phyloP scores from a whole-genome alignment of 225 moss, liverwort and hornwort genomes.

The Marchantia polymorpha region DNA sequence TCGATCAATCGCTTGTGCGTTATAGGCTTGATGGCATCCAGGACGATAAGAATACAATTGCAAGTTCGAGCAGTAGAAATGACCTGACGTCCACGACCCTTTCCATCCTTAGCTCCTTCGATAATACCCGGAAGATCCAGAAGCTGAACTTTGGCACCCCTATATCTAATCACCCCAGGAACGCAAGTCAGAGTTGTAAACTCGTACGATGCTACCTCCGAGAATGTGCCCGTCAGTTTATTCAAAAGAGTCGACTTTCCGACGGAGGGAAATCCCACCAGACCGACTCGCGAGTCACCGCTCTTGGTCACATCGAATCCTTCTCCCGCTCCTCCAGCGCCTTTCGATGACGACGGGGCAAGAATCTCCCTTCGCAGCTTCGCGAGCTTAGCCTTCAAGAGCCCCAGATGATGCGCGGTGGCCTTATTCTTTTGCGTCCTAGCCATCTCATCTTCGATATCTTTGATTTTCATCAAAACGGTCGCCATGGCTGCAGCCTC shows the following conservation, averaged over 20 bases:
- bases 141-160: slow-evolving; percentile 85
- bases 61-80: slow-evolving; percentile 93
- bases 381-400: slow-evolving; percentile 88
- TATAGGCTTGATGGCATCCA: slow-evolving; percentile 96
- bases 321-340: slow-evolving; percentile 79
- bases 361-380: slow-evolving; percentile 82
- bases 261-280: slow-evolving; percentile 93
- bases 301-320: slow-evolving; percentile 97
- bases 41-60: slow-evolving; percentile 86
- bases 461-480: slow-evolving; percentile 95
- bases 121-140: slow-evolving; percentile 94
- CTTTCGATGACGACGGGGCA: slow-evolving; percentile 75
- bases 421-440: slow-evolving; percentile 97
- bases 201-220: slow-evolving; percentile 94
- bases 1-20: slow-evolving; percentile 91
- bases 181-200: slow-evolving; percentile 96
- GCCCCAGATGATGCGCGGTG: slow-evolving; percentile 89
- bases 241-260: slow-evolving; percentile 93
- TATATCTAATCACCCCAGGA: slow-evolving; percentile 78
- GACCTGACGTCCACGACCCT: slow-evolving; percentile 95
- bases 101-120: slow-evolving; percentile 95
- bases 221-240: slow-evolving; percentile 94
- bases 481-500: slow-evolving; percentile 63
- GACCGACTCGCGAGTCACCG: slow-evolving; percentile 87
- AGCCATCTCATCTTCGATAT: slow-evolving; percentile 99